A percentile compares a stretch with the other conserved stretches of the same genome.
phyloP scores from a whole-genome alignment of 768 basidiomycete species.

The Nidularia sp. region DNA sequence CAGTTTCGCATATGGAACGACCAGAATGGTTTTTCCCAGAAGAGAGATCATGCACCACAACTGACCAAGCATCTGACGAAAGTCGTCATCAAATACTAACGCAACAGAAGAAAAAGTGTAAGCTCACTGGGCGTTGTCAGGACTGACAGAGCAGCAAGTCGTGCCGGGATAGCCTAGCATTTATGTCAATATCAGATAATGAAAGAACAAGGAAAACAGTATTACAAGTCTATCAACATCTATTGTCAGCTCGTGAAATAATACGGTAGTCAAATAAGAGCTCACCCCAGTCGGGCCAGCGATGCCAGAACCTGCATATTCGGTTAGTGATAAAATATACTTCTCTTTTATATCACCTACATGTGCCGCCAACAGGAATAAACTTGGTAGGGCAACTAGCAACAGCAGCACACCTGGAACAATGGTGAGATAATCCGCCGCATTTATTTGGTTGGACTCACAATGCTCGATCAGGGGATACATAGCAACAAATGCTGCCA shows the following conservation, averaged over 20 bases:
- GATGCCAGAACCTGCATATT: slow-evolving; percentile 7
- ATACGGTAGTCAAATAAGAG: slow-evolving; percentile 4
- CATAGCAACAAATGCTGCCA: slow-evolving; percentile 12
- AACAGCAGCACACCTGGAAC: slow-evolving; percentile 7
- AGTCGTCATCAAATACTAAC: too few species aligned
- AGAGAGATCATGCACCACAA: too few species aligned
- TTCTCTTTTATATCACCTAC: slow-evolving; percentile 1
- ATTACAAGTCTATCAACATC: too few species aligned
- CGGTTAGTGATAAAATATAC: not conserved
- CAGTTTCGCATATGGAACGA: too few species aligned
- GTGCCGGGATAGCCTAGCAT: slow-evolving; percentile 13
- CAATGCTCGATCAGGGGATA: slow-evolving; percentile 9
- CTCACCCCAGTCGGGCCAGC: slow-evolving; percentile 4
- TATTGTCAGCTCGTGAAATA: not conserved
- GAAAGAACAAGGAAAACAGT: too few species aligned
- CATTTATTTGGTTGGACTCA: slow-evolving; percentile 1
- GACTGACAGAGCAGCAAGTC: slow-evolving; percentile 15
- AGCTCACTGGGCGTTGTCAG: slow-evolving; percentile 14
- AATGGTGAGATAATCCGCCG: not conserved
- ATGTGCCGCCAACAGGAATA: slow-evolving; percentile 10
- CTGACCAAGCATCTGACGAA: not conserved
- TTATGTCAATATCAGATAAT: not conserved
- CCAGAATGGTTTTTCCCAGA: too few species aligned
- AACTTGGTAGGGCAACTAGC: slow-evolving; percentile 8
- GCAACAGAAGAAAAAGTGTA: not conserved